These are phyloP conservation scores for Paracoccidioides brasiliensis DNA, from an alignment of 2,329 filamentous ascomycete species.

Conservation along the genomic window DNA sequence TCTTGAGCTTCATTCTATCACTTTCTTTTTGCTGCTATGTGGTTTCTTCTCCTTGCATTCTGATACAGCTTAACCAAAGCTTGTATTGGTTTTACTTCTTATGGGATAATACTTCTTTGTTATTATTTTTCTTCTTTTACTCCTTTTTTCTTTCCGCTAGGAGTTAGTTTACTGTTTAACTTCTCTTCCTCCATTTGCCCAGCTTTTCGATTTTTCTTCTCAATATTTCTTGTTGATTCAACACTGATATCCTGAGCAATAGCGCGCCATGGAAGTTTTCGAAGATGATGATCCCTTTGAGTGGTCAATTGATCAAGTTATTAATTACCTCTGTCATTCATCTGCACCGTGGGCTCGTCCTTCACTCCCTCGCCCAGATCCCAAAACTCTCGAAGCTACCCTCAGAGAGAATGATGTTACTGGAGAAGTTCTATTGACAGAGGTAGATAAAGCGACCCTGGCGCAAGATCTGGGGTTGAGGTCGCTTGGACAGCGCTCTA, in stretches of 20 bases:
- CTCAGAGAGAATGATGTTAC: constrained; percentile 52
- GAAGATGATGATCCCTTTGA: constrained; percentile 51
- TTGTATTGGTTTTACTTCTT: too few relatives aligned
- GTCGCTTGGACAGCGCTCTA: constrained; percentile 44
- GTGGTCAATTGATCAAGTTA: constrained; percentile 58
- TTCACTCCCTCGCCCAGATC: constrained; percentile 37
- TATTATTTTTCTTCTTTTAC: too few relatives aligned
- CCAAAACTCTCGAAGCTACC: constrained; percentile 38
- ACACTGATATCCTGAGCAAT: neutral
- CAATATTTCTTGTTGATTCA: neutral
- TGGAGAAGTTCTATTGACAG: constrained; percentile 50
- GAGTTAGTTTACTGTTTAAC: neutral
- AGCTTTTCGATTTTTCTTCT: neutral
- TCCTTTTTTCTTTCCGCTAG: neutral
- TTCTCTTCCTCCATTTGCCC: too few relatives aligned
- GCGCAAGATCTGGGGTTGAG: constrained; percentile 46
- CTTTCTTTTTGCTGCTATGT: neutral
- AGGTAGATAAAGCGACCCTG: constrained; percentile 37
- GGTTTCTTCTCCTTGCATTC: too few relatives aligned
- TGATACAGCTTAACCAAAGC: too few relatives aligned
- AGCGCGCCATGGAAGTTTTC: neutral
- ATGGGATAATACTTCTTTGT: neutral
- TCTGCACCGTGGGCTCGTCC: constrained; percentile 31
- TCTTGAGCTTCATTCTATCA: neutral
- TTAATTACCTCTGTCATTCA: constrained; percentile 49